Conservation (phyloP, 495 filamentous ascomycete species). For the Penicilliopsis zonata region DNA sequence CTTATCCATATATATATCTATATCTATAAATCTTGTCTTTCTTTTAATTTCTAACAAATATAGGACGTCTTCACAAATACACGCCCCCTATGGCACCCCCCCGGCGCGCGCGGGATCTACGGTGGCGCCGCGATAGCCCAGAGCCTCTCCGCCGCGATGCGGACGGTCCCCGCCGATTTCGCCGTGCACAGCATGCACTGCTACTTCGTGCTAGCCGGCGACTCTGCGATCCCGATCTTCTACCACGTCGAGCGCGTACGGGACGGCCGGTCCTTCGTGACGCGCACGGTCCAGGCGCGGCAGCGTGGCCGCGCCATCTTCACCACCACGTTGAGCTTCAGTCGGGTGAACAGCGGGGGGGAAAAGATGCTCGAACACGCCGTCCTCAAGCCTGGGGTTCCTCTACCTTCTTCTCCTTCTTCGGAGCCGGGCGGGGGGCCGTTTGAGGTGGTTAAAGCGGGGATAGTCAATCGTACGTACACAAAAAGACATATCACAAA, state of each 20-base stretch:
- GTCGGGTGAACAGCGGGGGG: conserved; percentile 55
- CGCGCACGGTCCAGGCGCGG: conserved; percentile 87
- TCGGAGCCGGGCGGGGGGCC: conserved; percentile 22
- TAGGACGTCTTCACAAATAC: conserved; percentile 91
- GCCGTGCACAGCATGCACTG: conserved; percentile 92
- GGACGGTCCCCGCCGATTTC: conserved; percentile 70
- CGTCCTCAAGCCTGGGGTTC: conserved; percentile 17
- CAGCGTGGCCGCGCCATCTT: conserved; percentile 88
- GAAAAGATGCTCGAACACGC: conserved; percentile 40
- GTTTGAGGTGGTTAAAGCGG: conserved; percentile 31
- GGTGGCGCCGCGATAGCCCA: conserved; percentile 91
- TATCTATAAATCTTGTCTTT: too few relatives aligned
- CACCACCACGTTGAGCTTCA: conserved; percentile 87
- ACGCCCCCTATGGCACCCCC: conserved; percentile 78
- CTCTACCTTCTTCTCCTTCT: conserved; percentile 27
- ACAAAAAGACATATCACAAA: background rate
- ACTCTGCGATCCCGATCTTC: conserved; percentile 71
- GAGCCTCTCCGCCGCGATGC: conserved; percentile 76
- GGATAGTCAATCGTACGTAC: conserved; percentile 30
- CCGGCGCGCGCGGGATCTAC: conserved; percentile 84
- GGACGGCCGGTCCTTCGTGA: conserved; percentile 81
- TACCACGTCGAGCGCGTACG: conserved; percentile 90
- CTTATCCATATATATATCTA: conserved; percentile 3
- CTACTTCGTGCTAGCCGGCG: conserved; percentile 92
- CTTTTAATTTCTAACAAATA: too few relatives aligned